phyloP scores from a whole-genome alignment of 305 asterid species.

The Solanum hybrid region DNA sequence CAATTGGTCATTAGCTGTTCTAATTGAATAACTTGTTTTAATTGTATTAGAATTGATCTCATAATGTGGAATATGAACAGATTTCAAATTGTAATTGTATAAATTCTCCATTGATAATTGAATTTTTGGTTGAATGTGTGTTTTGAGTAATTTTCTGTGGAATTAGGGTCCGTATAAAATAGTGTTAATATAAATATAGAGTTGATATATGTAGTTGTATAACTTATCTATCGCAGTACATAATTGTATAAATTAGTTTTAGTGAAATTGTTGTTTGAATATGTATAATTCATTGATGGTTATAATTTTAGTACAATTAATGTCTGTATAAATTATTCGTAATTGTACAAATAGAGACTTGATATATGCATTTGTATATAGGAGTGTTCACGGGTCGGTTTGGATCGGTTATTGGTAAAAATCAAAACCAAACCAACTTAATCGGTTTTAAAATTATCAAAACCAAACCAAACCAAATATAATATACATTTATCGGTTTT shows the following conservation, averaged over 20 bases:
- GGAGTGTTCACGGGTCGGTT: too few relatives aligned
- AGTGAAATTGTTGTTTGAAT: not conserved
- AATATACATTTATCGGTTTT: too few relatives aligned
- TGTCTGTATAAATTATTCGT: not conserved
- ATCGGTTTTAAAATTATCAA: too few relatives aligned
- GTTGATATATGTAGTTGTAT: not conserved
- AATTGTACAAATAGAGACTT: too few relatives aligned
- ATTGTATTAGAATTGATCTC: too few relatives aligned
- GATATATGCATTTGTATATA: not conserved
- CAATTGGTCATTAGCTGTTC: not conserved
- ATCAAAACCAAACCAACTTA: too few relatives aligned
- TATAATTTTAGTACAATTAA: not conserved
- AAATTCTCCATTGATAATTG: not conserved
- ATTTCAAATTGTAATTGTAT: not conserved
- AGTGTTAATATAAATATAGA: too few relatives aligned
- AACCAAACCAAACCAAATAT: too few relatives aligned
- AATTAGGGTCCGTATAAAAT: not conserved
- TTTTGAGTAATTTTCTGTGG: too few relatives aligned
- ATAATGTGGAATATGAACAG: not conserved
- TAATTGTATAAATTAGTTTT: not conserved
- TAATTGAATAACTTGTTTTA: too few relatives aligned
- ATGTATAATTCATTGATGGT: not conserved
- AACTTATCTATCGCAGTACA: not conserved
- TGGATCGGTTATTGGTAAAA: too few relatives aligned
- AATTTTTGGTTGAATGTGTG: not conserved